Base-by-base conservation (phyloP, 345 rosid species). In the Mangifera indica region DNA sequence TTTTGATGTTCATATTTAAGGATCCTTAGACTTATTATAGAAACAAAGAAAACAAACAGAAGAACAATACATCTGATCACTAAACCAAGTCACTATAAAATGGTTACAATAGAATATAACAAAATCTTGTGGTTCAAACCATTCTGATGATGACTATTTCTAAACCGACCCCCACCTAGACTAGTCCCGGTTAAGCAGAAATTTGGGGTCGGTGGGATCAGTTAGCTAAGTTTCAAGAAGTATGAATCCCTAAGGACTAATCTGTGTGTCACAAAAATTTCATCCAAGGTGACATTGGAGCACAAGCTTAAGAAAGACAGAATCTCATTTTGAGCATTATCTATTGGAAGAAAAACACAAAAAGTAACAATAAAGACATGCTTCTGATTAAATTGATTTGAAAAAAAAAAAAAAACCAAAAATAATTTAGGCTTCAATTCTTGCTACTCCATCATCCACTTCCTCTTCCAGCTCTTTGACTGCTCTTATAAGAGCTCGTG, bases 391-490 rank as follows among this genome's bases (percentile, higher is more conserved):
- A 37, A 5, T 37, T 37, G 42, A 37, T 37, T 37, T 34, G n/a
- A n/a, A n/a, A 34, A 34, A 34, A 34, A 34, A 34, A 6, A 6
- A 37, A 29, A 29, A 60, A 24, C 44, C 10, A 10, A 24, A 21
- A 0, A 20, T n/a, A 25, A 45, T 59, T 79, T 72, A 83, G 37
- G 80, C 80, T 60, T 75, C 70, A 37, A 71, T 10, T 22, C 70
- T 70, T 49, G 64, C 64, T 72, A 75, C 82, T 73, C 17, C 55
- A 25, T 80, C 45, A 61, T 73, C 86, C 12, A 58, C 10, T 29
- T 14, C 85, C 75, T 80, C 67, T 72, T 86, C 85, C 74, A 94
- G 86, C 81, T 87, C 98, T 81, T 92, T 92, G 65, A 90, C 92
- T 0, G 97, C 97, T 54, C 80, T 77, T 71, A 89, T 84, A 60